phyloP scores from a whole-genome alignment of 805 yeast species.

The Saturnispora serradocipensis region DNA sequence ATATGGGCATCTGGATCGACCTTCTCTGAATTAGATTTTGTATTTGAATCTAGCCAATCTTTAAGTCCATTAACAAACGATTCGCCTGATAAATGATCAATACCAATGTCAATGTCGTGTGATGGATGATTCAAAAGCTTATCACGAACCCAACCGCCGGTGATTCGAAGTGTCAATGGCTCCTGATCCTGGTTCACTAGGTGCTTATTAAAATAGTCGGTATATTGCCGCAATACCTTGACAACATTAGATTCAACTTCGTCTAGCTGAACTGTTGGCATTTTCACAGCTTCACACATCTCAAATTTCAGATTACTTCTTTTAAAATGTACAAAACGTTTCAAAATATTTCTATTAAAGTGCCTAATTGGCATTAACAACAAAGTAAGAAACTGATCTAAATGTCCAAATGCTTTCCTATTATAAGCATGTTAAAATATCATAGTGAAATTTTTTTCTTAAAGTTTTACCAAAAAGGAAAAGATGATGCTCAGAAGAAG shows the following conservation, averaged over 20 bases:
- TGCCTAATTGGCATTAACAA: constrained; percentile 5
- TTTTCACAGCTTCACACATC: neutral
- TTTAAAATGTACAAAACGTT: neutral
- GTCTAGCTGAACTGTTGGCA: constrained; percentile 16
- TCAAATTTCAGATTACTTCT: neutral
- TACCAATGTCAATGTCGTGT: constrained; percentile 87
- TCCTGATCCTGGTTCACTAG: constrained; percentile 1
- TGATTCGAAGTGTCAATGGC: constrained; percentile 50
- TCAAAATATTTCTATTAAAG: neutral
- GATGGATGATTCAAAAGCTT: constrained; percentile 73
- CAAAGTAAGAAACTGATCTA: neutral
- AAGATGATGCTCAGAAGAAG: constrained; percentile 1
- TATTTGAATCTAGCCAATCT: constrained; percentile 31
- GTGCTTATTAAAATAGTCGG: constrained; percentile 18
- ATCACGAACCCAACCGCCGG: constrained; percentile 99
- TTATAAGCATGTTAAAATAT: neutral
- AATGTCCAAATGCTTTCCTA: neutral
- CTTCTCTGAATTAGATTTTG: constrained; percentile 9
- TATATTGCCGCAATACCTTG: constrained; percentile 20
- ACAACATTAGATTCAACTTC: constrained; percentile 21
- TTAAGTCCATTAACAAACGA: constrained; percentile 66
- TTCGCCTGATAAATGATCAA: constrained; percentile 77
- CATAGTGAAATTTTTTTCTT: neutral
- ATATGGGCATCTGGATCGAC: constrained; percentile 6
- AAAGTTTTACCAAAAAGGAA: neutral